phyloP scores from a whole-genome alignment of 2,329 filamentous ascomycete species.

The Beauveria scarabaeidicola region DNA sequence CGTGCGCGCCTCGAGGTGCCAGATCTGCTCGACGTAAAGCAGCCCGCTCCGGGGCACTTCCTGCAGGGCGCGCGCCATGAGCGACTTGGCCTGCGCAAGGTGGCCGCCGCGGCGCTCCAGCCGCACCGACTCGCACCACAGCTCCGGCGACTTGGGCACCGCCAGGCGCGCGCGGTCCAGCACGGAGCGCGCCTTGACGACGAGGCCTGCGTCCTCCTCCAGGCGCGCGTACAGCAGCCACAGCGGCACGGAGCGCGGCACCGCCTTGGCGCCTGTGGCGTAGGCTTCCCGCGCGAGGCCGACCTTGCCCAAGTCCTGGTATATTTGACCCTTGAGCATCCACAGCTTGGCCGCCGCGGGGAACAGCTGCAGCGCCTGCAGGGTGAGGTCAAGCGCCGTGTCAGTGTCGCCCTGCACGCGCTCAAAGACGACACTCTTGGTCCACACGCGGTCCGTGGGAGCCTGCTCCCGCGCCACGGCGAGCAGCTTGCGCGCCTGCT shows the following conservation, averaged over 20 bases:
- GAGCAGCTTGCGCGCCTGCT: constrained; percentile 74
- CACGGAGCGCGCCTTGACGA: constrained; percentile 88
- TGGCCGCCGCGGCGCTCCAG: constrained; percentile 86
- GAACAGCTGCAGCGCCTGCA: constrained; percentile 79
- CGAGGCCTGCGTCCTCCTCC: constrained; percentile 74
- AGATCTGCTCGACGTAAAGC: constrained; percentile 91
- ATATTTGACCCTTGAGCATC: constrained; percentile 99
- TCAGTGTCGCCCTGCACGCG: constrained; percentile 73
- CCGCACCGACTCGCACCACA: constrained; percentile 92
- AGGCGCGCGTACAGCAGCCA: constrained; percentile 86
- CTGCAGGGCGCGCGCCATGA: constrained; percentile 90
- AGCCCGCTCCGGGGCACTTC: constrained; percentile 82
- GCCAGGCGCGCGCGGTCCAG: constrained; percentile 86
- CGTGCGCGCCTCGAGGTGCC: constrained; percentile 83
- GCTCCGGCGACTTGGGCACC: constrained; percentile 70
- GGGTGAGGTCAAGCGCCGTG: constrained; percentile 75
- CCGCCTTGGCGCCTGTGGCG: constrained; percentile 77
- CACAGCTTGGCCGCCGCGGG: constrained; percentile 81
- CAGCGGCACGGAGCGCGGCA: constrained; percentile 72
- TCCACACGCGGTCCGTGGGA: constrained; percentile 93
- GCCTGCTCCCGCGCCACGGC: constrained; percentile 78
- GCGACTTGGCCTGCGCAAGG: constrained; percentile 70
- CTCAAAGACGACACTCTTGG: constrained; percentile 92
- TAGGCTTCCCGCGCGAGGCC: constrained; percentile 87
- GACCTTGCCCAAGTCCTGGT: constrained; percentile 71